A percentile compares a stretch with the other conserved stretches of the same genome.
Evolutionary conservation across 169 alveolate genomes (phyloP).

Genomic region (Eimeria acervulina): DNA sequence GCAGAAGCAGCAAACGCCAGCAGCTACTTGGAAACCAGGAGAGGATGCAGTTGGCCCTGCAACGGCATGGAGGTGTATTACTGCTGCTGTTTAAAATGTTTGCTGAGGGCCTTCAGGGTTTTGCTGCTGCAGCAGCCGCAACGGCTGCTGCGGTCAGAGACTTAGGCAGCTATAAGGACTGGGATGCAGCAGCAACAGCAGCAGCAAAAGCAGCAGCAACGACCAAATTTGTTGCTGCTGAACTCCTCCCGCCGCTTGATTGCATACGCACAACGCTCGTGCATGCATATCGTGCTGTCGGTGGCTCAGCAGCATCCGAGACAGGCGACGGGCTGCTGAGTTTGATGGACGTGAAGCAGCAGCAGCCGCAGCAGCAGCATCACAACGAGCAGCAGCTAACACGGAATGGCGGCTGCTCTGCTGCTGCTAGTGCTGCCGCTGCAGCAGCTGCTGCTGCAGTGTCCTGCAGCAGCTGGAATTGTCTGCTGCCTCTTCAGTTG

Average conservation of each 20-base stretch:
- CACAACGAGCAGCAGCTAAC: not conserved
- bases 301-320: not conserved
- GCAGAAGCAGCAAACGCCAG: not conserved
- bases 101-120: not conserved
- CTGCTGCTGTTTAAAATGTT: not conserved
- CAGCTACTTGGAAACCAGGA: not conserved
- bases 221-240: constrained; percentile 48
- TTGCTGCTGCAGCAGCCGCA: not conserved
- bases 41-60: not conserved
- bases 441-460: not conserved
- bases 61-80: not conserved
- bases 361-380: constrained; percentile 27
- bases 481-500: constrained; percentile 27
- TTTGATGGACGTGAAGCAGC: not conserved
- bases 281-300: not conserved
- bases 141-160: not conserved
- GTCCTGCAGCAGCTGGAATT: constrained; percentile 6
- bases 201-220: constrained; percentile 8
- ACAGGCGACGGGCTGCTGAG: not conserved
- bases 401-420: not conserved
- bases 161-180: not conserved
- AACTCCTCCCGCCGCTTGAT: constrained; percentile 5
- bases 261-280: not conserved
- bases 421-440: not conserved
- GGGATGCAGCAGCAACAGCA: not conserved